Evolutionary conservation across 1,284 basidiomycete species (phyloP), one percentile per base, ranked within the genome.

Genomic region (Vanrija pseudolonga): DNA sequence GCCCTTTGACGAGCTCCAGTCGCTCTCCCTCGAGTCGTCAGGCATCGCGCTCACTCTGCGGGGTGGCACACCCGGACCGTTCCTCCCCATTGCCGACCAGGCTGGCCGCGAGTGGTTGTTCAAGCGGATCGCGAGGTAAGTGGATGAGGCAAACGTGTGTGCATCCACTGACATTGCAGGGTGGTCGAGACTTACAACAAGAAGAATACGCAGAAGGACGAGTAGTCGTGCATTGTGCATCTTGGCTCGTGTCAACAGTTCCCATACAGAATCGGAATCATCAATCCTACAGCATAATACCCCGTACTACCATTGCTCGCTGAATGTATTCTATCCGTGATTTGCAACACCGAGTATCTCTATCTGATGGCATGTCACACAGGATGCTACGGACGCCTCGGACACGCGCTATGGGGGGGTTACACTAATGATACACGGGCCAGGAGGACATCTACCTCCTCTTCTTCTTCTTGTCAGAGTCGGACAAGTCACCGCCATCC

Each of bases 11-110:
- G 86, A 91, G 63, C 84, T 98, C 3, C 87, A 89, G 70, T 90
- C 89, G 26, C 86, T 98, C 45, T 89, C 86, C 2, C 85, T 91
- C 36, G 93, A 96, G 70, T 85, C 90, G 66, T 89, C 84, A 9
- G 93, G 93, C 1, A 89, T 98, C 65, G 85, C 86, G 6, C 87
- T 98, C 69, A 85, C 86, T 11, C 84, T 81, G 38, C 66, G 80
- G 32, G 81, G 78, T 19, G 77, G 77, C 6, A 77, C 80, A 3
- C 73, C 76, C 1, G 82, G 82, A 3, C 82, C 82, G 3, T 83
- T 83, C 68, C 65, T 84, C 38, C 75, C 78, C 9, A 73, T 84
- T 18, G 62, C 75, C 3, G 81, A 83, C 55, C 77, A 79, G 60
- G 69, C 76, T 15, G 78, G 79, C 9, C 72, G 80, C 40, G 74